Evolutionary conservation across 352 stramenopile species (phyloP).

Genomic region (Phytophthora palmivora): DNA sequence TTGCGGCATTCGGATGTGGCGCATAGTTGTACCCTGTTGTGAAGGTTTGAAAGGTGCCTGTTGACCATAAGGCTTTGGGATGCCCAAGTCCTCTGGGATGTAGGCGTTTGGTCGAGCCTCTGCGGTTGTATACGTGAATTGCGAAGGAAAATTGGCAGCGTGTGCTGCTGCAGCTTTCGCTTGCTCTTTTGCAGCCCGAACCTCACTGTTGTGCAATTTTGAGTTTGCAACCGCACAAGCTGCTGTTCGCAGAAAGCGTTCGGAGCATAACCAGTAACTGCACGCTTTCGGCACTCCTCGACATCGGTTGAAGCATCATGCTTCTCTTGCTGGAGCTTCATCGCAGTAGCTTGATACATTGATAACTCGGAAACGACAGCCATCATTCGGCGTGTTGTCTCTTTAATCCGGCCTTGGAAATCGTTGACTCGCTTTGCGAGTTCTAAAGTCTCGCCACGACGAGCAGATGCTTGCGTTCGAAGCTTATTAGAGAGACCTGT

Average conservation of each 20-base stretch:
- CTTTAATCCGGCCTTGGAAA: slow-evolving; percentile 91
- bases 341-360: slow-evolving; percentile 95
- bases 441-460: slow-evolving; percentile 79
- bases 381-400: slow-evolving; percentile 95
- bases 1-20: slow-evolving; percentile 91
- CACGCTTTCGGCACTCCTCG: slow-evolving; percentile 64
- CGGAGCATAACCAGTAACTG: slow-evolving; percentile 74
- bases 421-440: slow-evolving; percentile 92
- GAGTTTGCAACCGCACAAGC: slow-evolving; percentile 62
- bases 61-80: slow-evolving; percentile 93
- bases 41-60: slow-evolving; percentile 93
- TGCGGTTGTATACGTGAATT: slow-evolving; percentile 89
- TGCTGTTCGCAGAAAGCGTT: slow-evolving; percentile 83
- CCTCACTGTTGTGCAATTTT: slow-evolving; percentile 64
- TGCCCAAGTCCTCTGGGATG: slow-evolving; percentile 92
- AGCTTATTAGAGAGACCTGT: slow-evolving; percentile 89
- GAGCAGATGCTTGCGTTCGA: slow-evolving; percentile 72
- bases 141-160: slow-evolving; percentile 69
- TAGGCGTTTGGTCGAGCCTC: slow-evolving; percentile 94
- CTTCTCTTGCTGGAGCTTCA: slow-evolving; percentile 95
- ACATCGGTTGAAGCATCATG: slow-evolving; percentile 72
- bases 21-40: slow-evolving; percentile 89
- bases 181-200: slow-evolving; percentile 53
- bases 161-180: slow-evolving; percentile 46
- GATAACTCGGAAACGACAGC: slow-evolving; percentile 94